These are phyloP conservation scores for Candolleomyces aberdarensis DNA, from an alignment of 768 basidiomycete genomes.

Conservation along the genomic window DNA sequence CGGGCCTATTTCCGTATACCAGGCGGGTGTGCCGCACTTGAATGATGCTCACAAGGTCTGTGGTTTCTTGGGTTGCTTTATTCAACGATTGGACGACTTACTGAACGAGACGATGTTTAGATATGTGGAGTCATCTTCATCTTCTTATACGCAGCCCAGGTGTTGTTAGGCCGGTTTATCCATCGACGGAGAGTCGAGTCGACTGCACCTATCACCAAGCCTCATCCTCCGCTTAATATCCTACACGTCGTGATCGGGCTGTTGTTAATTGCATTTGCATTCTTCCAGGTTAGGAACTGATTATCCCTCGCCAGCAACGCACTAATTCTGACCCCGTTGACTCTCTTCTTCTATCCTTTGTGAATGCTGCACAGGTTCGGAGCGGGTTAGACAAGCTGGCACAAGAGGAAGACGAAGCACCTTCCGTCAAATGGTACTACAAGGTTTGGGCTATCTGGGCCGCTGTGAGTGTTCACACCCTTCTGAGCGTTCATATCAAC, in stretches of 20 bases:
- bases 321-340: background rate
- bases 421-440: constrained; percentile 34
- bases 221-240: constrained; percentile 54
- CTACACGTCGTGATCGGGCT: constrained; percentile 55
- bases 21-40: constrained; percentile 40
- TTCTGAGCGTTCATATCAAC: background rate
- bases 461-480: constrained; percentile 30
- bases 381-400: constrained; percentile 47
- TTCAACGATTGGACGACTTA: background rate
- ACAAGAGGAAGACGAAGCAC: constrained; percentile 30
- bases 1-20: constrained; percentile 43
- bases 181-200: constrained; percentile 37
- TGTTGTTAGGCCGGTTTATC: constrained; percentile 50
- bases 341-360: background rate
- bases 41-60: constrained; percentile 49
- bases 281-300: constrained; percentile 42
- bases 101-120: constrained; percentile 23
- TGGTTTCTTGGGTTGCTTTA: background rate
- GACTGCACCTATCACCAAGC: constrained; percentile 22
- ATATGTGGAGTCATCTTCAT: constrained; percentile 51
- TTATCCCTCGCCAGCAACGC: constrained; percentile 3
- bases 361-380: constrained; percentile 25
- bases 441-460: constrained; percentile 46
- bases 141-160: constrained; percentile 47
- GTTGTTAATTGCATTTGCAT: constrained; percentile 44